Evolutionary conservation across 805 yeast genomes (phyloP).

Genomic region (Dipodascus geniculatus): DNA sequence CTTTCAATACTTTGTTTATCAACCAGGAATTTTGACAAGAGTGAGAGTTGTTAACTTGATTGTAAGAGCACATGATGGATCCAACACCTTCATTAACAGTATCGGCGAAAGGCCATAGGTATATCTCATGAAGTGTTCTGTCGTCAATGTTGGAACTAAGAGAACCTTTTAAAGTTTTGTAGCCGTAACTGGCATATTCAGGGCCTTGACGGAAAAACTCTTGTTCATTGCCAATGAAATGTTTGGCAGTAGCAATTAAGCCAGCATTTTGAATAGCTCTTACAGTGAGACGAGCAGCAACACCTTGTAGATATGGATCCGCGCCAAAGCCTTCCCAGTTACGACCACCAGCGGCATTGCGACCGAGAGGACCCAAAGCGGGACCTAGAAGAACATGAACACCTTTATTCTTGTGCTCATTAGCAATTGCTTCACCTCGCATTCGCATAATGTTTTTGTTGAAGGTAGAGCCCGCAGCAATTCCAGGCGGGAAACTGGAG

Average conservation of each 20-base stretch:
- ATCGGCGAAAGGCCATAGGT: constrained; percentile 58
- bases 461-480: constrained; percentile 48
- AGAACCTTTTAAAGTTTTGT: constrained; percentile 29
- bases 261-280: constrained; percentile 48
- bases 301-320: constrained; percentile 51
- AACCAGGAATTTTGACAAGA: constrained; percentile 50
- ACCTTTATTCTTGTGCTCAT: constrained; percentile 43
- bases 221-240: constrained; percentile 50
- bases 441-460: constrained; percentile 39
- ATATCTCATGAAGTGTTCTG: constrained; percentile 48
- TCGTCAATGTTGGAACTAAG: constrained; percentile 47
- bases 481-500: constrained; percentile 46
- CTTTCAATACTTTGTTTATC: constrained; percentile 43
- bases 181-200: constrained; percentile 37
- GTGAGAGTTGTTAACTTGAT: constrained; percentile 42
- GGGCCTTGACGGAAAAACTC: constrained; percentile 45
- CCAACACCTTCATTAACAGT: constrained; percentile 49
- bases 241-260: constrained; percentile 45
- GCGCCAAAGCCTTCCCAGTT: constrained; percentile 56
- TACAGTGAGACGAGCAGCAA: constrained; percentile 39
- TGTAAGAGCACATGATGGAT: constrained; percentile 50
- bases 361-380: constrained; percentile 47
- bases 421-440: constrained; percentile 46
- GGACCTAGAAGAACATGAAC: constrained; percentile 48
- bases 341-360: constrained; percentile 51